A percentile compares a stretch with the other conserved stretches of the same genome.
These are phyloP conservation scores for Taxillus chinensis DNA, from an alignment of 164 flowering plant species.

Conservation along the genomic window DNA sequence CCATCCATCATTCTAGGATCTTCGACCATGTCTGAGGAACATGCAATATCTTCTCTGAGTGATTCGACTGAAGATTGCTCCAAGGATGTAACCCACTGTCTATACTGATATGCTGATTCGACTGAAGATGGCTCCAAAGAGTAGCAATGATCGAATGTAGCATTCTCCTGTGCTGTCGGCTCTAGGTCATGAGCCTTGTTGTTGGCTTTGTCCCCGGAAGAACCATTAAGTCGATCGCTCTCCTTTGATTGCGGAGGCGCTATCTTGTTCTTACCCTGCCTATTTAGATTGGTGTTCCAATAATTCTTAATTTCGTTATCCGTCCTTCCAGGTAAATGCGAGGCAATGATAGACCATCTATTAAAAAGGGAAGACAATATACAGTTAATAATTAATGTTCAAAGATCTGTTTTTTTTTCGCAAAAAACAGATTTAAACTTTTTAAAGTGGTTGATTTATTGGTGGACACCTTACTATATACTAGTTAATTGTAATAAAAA, in stretches of 20 bases:
- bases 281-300: conserved; percentile 24
- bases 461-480: no score
- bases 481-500: no score
- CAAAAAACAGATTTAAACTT: no score
- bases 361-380: background rate
- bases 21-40: background rate
- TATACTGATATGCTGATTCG: background rate
- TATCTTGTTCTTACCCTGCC: background rate
- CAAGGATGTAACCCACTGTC: background rate
- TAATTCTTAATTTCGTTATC: conserved; percentile 27
- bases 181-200: background rate
- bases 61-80: background rate
- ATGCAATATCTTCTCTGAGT: background rate
- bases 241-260: background rate
- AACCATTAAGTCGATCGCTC: background rate
- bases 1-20: background rate
- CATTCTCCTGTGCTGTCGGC: background rate
- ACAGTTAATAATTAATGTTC: background rate
- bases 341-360: conserved; percentile 28
- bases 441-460: no score
- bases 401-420: no score
- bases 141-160: background rate
- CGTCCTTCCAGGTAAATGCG: conserved; percentile 20
- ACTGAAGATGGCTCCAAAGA: conserved; percentile 6
- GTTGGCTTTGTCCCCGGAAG: background rate